phyloP scores from a whole-genome alignment of 2,329 filamentous ascomycete species.

The Annulohypoxylon truncatum region DNA sequence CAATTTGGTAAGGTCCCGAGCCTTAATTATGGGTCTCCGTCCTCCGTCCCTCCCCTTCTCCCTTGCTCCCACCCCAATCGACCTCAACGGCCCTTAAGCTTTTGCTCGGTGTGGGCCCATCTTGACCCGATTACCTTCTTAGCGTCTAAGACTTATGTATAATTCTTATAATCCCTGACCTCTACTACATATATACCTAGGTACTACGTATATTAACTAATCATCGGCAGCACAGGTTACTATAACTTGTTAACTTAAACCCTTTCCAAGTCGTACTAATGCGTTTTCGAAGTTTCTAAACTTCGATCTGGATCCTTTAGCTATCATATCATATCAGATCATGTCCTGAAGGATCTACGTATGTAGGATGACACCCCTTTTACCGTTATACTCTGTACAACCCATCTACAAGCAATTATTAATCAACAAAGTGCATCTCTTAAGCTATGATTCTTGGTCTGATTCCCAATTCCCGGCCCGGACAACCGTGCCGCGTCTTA shows the following conservation, averaged over 20 bases:
- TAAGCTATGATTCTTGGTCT: background rate
- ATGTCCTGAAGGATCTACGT: background rate
- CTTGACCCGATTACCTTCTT: background rate
- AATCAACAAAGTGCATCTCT: background rate
- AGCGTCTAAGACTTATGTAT: background rate
- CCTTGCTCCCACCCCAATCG: background rate
- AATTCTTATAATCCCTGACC: slow-evolving; percentile 8
- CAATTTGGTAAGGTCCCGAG: slow-evolving; percentile 36
- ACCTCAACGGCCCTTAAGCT: background rate
- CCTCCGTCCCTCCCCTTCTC: background rate
- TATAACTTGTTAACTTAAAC: slow-evolving; percentile 2
- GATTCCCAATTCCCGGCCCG: background rate
- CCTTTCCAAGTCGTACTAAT: background rate
- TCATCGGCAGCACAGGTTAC: background rate
- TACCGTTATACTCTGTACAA: background rate
- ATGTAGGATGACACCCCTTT: background rate
- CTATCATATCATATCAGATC: background rate
- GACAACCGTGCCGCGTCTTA: slow-evolving; percentile 15
- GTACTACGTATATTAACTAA: background rate
- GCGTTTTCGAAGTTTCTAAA: background rate
- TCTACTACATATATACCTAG: background rate
- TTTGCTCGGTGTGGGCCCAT: background rate
- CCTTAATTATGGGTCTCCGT: slow-evolving; percentile 25
- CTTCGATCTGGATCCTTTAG: background rate
- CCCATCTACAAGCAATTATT: background rate